Conservation (phyloP, 495 filamentous ascomycete species). For the Tuber melanosporum region DNA sequence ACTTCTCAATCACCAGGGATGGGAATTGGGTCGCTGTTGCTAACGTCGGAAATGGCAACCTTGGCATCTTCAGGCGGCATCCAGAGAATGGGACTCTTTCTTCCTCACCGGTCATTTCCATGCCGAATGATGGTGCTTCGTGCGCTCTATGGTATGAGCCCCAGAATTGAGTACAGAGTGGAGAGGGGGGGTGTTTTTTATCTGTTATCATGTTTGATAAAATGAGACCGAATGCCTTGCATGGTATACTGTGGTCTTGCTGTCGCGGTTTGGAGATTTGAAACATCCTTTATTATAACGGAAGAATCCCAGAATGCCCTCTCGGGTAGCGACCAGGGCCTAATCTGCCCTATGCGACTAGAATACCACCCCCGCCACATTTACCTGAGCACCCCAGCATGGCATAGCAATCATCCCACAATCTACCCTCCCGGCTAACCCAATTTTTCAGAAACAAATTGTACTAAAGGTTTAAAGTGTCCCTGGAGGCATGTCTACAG, state of each 20-base stretch:
- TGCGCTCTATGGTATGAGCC: not conserved
- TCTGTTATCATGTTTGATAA: not conserved
- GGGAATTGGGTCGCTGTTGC: slow-evolving; percentile 4
- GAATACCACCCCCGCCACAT: too few relatives aligned
- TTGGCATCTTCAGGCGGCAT: not conserved
- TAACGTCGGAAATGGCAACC: not conserved
- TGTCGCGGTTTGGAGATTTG: not conserved
- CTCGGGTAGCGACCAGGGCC: too few relatives aligned
- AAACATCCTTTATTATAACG: not conserved
- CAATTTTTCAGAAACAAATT: too few relatives aligned
- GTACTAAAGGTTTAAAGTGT: too few relatives aligned
- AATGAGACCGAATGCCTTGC: not conserved
- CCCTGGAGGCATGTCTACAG: too few relatives aligned
- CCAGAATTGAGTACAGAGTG: not conserved
- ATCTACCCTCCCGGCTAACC: too few relatives aligned
- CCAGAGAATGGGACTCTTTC: not conserved
- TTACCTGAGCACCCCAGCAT: too few relatives aligned
- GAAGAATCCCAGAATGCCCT: too few relatives aligned
- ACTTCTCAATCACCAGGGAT: slow-evolving; percentile 48
- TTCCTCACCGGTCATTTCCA: not conserved
- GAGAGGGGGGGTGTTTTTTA: not conserved
- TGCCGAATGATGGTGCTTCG: not conserved
- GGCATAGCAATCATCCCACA: too few relatives aligned
- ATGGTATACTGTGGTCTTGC: not conserved
- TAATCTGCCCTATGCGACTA: too few relatives aligned